Percentiles rank a stretch among this genome's conserved stretches.
Conservation (phyloP, 352 stramenopile genomes). For the Thalassiosira hispida region DNA sequence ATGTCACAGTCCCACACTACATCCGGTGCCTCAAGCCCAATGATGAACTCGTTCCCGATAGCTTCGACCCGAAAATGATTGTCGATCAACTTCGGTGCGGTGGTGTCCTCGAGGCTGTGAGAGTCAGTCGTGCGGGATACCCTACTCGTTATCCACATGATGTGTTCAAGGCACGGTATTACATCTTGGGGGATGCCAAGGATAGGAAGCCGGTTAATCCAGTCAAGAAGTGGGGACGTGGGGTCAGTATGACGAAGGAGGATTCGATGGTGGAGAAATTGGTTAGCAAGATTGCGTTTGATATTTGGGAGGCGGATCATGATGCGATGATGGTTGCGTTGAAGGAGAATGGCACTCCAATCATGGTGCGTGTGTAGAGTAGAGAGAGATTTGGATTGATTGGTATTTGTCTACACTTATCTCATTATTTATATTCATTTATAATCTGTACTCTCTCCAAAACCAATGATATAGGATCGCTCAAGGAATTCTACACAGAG, state of each 20-base stretch:
- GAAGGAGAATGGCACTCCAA: conserved; percentile 45
- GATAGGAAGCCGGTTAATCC: conserved; percentile 80
- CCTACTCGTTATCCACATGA: conserved; percentile 91
- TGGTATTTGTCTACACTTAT: background rate
- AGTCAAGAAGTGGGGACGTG: background rate
- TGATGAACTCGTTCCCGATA: conserved; percentile 85
- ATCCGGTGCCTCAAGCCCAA: conserved; percentile 98
- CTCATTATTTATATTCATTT: no score
- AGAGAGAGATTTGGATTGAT: conserved; percentile 21
- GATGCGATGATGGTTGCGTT: conserved; percentile 54
- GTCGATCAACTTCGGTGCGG: conserved; percentile 88
- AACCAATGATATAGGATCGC: conserved; percentile 12
- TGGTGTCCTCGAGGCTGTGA: conserved; percentile 80
- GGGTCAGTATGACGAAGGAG: conserved; percentile 31
- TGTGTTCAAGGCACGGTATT: conserved; percentile 46
- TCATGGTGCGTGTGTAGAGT: conserved; percentile 14
- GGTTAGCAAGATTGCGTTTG: conserved; percentile 78
- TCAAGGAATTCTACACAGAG: conserved; percentile 26
- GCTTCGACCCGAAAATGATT: conserved; percentile 88
- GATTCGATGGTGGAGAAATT: conserved; percentile 61
- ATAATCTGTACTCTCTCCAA: background rate
- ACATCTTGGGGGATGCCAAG: conserved; percentile 42
- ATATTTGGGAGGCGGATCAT: conserved; percentile 80
- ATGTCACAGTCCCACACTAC: conserved; percentile 95
- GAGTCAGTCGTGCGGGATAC: conserved; percentile 91